phyloP scores from a whole-genome alignment of 2,329 filamentous ascomycete species.

The Saccharata proteae region DNA sequence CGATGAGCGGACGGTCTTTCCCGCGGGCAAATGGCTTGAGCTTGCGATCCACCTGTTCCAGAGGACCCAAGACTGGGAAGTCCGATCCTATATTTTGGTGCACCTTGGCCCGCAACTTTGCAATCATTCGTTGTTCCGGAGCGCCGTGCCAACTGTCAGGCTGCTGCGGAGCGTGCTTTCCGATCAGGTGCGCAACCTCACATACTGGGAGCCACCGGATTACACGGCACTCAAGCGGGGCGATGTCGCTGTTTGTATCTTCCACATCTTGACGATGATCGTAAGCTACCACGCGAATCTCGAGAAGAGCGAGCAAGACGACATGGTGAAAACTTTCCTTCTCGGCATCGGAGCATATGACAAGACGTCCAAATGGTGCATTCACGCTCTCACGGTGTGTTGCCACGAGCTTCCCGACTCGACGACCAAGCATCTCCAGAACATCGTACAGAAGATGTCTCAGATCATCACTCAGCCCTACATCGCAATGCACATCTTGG shows the following conservation, averaged over 20 bases:
- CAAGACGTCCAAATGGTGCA: slow-evolving; percentile 79
- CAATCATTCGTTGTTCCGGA: slow-evolving; percentile 76
- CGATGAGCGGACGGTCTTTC: not conserved
- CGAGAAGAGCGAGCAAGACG: slow-evolving; percentile 73
- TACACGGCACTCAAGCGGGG: slow-evolving; percentile 72
- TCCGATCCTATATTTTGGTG: slow-evolving; percentile 81
- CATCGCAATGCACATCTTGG: slow-evolving; percentile 86
- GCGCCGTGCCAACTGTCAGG: slow-evolving; percentile 61
- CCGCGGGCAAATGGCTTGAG: slow-evolving; percentile 52
- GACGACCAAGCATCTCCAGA: slow-evolving; percentile 72
- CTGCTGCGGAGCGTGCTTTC: slow-evolving; percentile 65
- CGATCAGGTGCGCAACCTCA: slow-evolving; percentile 66
- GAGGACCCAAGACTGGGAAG: slow-evolving; percentile 71
- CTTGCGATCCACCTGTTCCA: slow-evolving; percentile 62
- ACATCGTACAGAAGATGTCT: slow-evolving; percentile 84
- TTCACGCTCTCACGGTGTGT: slow-evolving; percentile 88
- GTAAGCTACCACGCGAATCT: slow-evolving; percentile 85
- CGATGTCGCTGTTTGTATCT: slow-evolving; percentile 80
- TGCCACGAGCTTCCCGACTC: slow-evolving; percentile 87
- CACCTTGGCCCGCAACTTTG: slow-evolving; percentile 78
- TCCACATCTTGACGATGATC: slow-evolving; percentile 75
- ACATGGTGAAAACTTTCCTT: slow-evolving; percentile 77
- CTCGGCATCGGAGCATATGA: slow-evolving; percentile 76
- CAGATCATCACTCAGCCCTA: slow-evolving; percentile 90
- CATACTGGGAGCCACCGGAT: slow-evolving; percentile 68